phyloP scores from a whole-genome alignment of 331 rosid species.

The Saraca asoca region DNA sequence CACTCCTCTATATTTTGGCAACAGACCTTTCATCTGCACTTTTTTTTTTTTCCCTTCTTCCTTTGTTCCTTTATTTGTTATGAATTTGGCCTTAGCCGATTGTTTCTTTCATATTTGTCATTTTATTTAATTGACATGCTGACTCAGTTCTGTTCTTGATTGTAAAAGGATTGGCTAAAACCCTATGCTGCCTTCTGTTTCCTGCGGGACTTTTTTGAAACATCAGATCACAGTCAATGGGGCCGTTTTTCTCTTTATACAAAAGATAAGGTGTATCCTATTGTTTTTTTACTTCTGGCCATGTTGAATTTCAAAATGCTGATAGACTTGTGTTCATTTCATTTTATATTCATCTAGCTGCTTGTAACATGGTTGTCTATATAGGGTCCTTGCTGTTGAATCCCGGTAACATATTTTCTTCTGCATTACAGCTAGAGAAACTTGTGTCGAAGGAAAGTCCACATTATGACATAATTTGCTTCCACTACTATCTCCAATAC shows the following conservation, averaged over 20 bases:
- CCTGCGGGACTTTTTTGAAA: slow-evolving; percentile 92
- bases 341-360: neutral
- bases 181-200: slow-evolving; percentile 96
- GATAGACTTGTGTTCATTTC: neutral
- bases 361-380: neutral
- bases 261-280: slow-evolving; percentile 60
- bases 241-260: slow-evolving; percentile 79
- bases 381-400: slow-evolving; percentile 3
- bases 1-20: slow-evolving; percentile 30
- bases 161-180: slow-evolving; percentile 84
- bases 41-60: slow-evolving; percentile 10
- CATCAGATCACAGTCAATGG: slow-evolving; percentile 94
- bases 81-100: slow-evolving; percentile 24
- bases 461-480: slow-evolving; percentile 74
- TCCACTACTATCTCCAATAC: slow-evolving; percentile 87
- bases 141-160: slow-evolving; percentile 39
- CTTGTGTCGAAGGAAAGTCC: slow-evolving; percentile 81
- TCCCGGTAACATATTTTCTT: slow-evolving; percentile 9
- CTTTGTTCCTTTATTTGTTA: neutral
- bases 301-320: slow-evolving; percentile 13
- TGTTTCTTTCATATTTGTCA: slow-evolving; percentile 1
- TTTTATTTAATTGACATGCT: slow-evolving; percentile 22
- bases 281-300: slow-evolving; percentile 4
- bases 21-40: slow-evolving; percentile 1
- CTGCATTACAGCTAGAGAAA: slow-evolving; percentile 74